Evolutionary conservation across 73 alveolate genomes (phyloP), one percentile per base, ranked within the genome.

Genomic region (Blepharisma japonicum): DNA sequence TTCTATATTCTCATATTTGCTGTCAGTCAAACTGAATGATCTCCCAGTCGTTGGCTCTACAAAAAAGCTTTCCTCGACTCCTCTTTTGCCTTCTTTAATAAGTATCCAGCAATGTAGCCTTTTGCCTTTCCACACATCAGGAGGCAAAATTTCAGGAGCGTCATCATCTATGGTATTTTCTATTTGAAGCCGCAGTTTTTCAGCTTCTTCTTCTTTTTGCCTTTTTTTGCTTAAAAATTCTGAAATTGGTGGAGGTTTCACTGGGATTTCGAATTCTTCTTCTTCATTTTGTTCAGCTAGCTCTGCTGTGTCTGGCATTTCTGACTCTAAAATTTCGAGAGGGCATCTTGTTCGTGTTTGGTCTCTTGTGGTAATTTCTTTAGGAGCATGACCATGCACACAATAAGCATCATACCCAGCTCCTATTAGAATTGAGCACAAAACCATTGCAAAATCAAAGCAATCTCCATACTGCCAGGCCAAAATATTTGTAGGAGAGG

Each of bases 31-130:
- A 7, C 87, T 76, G 85, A 95, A 96, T 68, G 85, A 77, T 49
- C 99, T 70, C 6, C 99, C 99, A 5, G 99, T 95, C 20, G 98
- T 85, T 0, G 99, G 99, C 90, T 96, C 99, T 72, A 96, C 84
- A 89, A 93, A 96, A 56, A 87, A 76, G 66, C 81, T 83, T 72
- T 91, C 90, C 45, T 86, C 82, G 46, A 83, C 90, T 72, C 76
- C 96, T 68, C 98, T 91, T 38, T 91, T 77, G 0, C 97, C 98
- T 71, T 89, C 87, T 68, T 92, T 91, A 67, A 97, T 71, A 66
- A 95, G 83, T 18, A 97, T 97, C 99, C 99, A 97, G 83, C 98
- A 89, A 82, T 97, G 99, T 48, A 94, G 78, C 68, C 99, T 83
- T 53, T 89, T 71, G 55, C 94, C 86, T 49, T 87, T 91, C 53